Evolutionary conservation across 1,284 basidiomycete species (phyloP).

Genomic region (Melampsora americana): DNA sequence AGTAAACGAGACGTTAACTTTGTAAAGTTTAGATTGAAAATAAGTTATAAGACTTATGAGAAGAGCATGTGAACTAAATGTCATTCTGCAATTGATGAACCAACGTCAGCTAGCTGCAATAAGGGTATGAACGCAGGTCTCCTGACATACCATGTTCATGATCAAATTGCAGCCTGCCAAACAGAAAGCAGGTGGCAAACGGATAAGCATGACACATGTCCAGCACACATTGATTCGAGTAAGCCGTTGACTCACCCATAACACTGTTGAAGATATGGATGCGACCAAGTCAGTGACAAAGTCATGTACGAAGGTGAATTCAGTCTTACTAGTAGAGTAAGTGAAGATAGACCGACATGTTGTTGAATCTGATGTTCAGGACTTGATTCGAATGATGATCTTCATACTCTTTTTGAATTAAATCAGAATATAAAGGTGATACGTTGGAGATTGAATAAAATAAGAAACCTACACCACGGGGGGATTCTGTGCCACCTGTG

Average conservation of each 20-base stretch:
- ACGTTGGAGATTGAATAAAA: no score
- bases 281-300: neutral
- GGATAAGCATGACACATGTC: conserved; percentile 8
- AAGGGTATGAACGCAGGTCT: neutral
- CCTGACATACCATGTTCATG: conserved; percentile 39
- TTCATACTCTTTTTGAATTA: no score
- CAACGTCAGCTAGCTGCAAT: conserved; percentile 9
- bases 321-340: neutral
- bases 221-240: conserved; percentile 12
- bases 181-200: neutral
- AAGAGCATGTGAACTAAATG: no score
- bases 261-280: neutral
- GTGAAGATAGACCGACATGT: conserved; percentile 21
- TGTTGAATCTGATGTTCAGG: no score
- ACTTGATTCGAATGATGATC: no score
- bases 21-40: no score
- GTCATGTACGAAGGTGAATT: neutral
- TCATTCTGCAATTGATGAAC: conserved; percentile 63
- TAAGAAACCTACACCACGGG: no score
- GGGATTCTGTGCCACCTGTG: no score
- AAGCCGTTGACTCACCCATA: neutral
- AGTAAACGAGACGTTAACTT: no score
- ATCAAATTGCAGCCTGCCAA: conserved; percentile 37
- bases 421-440: no score
- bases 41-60: no score